Conservation (phyloP, 164 flowering plant genomes). For the Houttuynia cordata region DNA sequence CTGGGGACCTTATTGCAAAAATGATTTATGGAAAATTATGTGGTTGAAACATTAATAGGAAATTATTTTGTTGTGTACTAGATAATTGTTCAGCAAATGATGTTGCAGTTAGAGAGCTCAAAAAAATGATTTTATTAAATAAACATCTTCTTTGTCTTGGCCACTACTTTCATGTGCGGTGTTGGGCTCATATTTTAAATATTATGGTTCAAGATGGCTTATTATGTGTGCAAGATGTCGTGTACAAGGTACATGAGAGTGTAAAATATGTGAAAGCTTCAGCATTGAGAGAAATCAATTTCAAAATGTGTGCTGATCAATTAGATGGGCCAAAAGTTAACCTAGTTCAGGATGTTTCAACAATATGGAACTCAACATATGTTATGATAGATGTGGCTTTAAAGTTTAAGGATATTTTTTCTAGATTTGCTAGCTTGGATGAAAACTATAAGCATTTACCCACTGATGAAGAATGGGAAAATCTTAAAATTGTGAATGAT, state of each 20-base stretch:
- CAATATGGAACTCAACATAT: conserved; percentile 47
- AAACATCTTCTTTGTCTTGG: neutral
- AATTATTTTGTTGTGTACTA: neutral
- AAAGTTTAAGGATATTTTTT: conserved; percentile 41
- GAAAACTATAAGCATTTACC: conserved; percentile 22
- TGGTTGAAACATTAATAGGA: conserved; percentile 2
- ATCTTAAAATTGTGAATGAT: conserved; percentile 21
- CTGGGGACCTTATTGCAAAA: neutral
- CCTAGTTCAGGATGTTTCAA: conserved; percentile 38
- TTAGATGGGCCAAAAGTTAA: conserved; percentile 25
- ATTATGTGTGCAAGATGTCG: neutral
- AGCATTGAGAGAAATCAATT: neutral
- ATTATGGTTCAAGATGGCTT: conserved; percentile 3
- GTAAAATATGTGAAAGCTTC: conserved; percentile 5
- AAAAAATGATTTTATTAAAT: neutral
- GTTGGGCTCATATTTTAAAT: neutral
- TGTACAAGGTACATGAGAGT: conserved; percentile 1
- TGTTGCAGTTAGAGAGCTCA: neutral
- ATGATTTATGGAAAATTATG: neutral
- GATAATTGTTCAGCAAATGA: conserved; percentile 1
- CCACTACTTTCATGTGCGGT: neutral
- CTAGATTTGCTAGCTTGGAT: conserved; percentile 36
- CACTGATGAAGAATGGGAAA: conserved; percentile 72
- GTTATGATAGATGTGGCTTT: conserved; percentile 53
- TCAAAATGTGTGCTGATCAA: conserved; percentile 10